Evolutionary conservation across 2,329 filamentous ascomycete genomes (phyloP).

Genomic region (Colletotrichum cordylinicola): DNA sequence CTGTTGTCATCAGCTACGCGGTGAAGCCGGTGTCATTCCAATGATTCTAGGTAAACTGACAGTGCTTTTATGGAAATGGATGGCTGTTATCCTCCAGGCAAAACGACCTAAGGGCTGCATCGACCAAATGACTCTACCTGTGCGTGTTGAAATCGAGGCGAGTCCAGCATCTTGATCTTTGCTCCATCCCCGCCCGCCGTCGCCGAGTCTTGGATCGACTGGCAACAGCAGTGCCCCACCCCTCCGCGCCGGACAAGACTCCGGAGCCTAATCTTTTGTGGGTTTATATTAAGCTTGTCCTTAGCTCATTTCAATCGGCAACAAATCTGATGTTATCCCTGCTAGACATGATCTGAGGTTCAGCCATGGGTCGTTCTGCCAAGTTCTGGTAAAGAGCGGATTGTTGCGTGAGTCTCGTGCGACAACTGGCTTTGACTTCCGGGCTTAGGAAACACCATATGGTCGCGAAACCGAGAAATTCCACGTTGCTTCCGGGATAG

Average conservation of each 20-base stretch:
- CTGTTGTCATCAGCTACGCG: background rate
- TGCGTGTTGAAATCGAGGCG: background rate
- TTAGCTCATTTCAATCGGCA: background rate
- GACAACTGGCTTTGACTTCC: background rate
- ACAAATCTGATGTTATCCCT: background rate
- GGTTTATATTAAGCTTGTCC: background rate
- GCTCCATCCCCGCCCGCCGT: background rate
- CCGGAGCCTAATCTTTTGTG: background rate
- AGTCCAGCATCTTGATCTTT: background rate
- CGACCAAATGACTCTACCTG: background rate
- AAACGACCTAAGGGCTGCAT: background rate
- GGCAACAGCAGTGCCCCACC: background rate
- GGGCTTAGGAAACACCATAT: background rate
- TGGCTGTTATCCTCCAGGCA: background rate
- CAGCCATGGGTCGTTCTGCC: background rate
- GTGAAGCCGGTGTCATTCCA: background rate
- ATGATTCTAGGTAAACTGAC: background rate
- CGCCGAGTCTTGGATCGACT: background rate
- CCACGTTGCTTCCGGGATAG: background rate
- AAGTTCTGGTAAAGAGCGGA: background rate
- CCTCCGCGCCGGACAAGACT: background rate
- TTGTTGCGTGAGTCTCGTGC: background rate
- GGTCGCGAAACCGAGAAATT: background rate
- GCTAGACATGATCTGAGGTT: background rate
- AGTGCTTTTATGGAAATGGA: background rate